Percentiles rank a stretch among this genome's conserved stretches.
These are phyloP conservation scores for Echinochloa phyllopogon DNA, from an alignment of 176 grass and related monocot genomes.

Conservation along the genomic window DNA sequence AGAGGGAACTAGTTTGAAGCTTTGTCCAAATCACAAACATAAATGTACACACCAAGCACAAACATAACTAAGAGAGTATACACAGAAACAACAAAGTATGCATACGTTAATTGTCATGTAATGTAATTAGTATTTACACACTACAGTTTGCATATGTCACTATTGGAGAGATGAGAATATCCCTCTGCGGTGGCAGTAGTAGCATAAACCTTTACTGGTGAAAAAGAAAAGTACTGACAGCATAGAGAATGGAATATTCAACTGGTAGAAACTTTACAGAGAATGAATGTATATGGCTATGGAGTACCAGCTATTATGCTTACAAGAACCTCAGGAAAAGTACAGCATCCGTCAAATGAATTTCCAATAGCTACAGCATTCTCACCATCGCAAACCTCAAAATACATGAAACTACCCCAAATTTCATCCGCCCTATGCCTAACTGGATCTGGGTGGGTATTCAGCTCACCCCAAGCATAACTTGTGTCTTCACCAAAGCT, in stretches of 20 bases:
- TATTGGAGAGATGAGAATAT: conserved; percentile 14
- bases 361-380: neutral
- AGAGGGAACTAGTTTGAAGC: conserved; percentile 32
- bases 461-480: conserved; percentile 3
- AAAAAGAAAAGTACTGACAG: neutral
- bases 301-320: neutral
- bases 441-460: conserved; percentile 21
- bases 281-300: neutral
- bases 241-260: neutral
- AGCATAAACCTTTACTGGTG: conserved; percentile 3
- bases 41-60: neutral
- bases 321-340: conserved; percentile 12
- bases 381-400: neutral
- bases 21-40: conserved; percentile 6
- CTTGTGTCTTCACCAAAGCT: neutral
- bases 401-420: conserved; percentile 25
- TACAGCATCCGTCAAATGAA: neutral
- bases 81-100: neutral
- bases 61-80: conserved; percentile 3
- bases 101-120: neutral
- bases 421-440: conserved; percentile 8
- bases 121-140: conserved; percentile 18
- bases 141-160: conserved; percentile 7
- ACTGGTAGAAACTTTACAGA: conserved; percentile 11
- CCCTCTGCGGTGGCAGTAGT: neutral